These are phyloP conservation scores for Polytrichum commune DNA, from an alignment of 225 moss, liverwort and hornwort species.

Conservation along the genomic window DNA sequence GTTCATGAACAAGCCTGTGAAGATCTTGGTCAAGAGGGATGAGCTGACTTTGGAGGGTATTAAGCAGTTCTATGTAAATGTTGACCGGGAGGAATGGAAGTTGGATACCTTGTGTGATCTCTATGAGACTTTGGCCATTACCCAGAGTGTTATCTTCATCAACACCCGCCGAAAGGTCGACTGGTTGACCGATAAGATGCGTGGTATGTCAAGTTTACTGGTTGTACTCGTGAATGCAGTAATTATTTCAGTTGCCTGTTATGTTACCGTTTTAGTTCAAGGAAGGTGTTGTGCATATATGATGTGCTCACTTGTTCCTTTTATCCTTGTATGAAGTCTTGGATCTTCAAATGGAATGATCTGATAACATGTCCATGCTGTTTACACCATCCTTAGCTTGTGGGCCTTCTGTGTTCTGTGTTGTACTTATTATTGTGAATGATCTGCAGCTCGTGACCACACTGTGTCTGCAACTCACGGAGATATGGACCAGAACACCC, in stretches of 20 bases:
- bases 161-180: slow-evolving; percentile 70
- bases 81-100: slow-evolving; percentile 68
- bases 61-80: slow-evolving; percentile 69
- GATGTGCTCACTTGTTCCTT: no score
- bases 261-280: no score
- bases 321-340: no score
- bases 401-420: no score
- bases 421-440: background rate
- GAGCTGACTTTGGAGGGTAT: slow-evolving; percentile 70
- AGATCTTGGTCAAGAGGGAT: slow-evolving; percentile 67
- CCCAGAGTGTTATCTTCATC: slow-evolving; percentile 66
- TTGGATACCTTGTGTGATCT: slow-evolving; percentile 64
- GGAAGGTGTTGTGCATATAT: no score
- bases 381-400: no score
- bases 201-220: slow-evolving; percentile 16
- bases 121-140: slow-evolving; percentile 66
- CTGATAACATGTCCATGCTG: no score
- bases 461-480: slow-evolving; percentile 75
- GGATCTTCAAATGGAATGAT: no score
- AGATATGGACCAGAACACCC: slow-evolving; percentile 82
- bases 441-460: slow-evolving; percentile 47
- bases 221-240: no score
- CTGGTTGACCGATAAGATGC: slow-evolving; percentile 65
- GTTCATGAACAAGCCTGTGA: slow-evolving; percentile 77
- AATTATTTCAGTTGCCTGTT: no score